Base-by-base conservation (phyloP, 2,329 filamentous ascomycete species). In the Xylariaceae sp. region DNA sequence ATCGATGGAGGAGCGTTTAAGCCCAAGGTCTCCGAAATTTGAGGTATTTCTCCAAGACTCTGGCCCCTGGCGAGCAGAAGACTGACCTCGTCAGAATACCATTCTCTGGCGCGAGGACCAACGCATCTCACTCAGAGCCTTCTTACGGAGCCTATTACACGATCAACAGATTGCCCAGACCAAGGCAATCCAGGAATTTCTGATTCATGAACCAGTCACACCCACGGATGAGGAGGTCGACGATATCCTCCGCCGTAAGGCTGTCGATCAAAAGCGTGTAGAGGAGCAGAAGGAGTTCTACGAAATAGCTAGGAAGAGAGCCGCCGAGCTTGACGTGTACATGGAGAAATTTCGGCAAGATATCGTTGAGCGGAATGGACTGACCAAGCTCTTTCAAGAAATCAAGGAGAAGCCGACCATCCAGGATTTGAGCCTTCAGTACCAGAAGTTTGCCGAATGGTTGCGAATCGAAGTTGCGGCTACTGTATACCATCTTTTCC, bases 401-500 rank as follows among this genome's bases (percentile, higher is more conserved):
- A 94, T 98, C 58, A 84, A 83, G 50, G 80, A 88, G 36, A 96
- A 96, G 64, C 72, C 85, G 39, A 87, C 75, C 4, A 90, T 98
- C 33, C 74, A 77, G 43, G 87, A 95, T 47, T 72, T 98, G 33
- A 94, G 86, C 52, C 81, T 93, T 9, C 89, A 96, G 57, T 96
- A 96, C 58, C 85, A 92, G 53, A 98, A 96, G 57, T 96, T 98
- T 55, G 90, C 90, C 13, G 92, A 98, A 59, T 98, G 92, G 92
- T 67, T 96, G 32, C 81, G 92, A 24, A 98, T 98, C 52, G 92
- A 98, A 63, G 81, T 98, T 31, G 92, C 92, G 16, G 92, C 92
- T 25, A 95, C 92, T 15, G 78, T 96, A 38, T 98, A 98, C 55
- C 92, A 98, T 58, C 69, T 98, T 21, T 98, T 98, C 69, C 72